phyloP scores from a whole-genome alignment of 768 basidiomycete species.

The Rhizopogon vulgaris region DNA sequence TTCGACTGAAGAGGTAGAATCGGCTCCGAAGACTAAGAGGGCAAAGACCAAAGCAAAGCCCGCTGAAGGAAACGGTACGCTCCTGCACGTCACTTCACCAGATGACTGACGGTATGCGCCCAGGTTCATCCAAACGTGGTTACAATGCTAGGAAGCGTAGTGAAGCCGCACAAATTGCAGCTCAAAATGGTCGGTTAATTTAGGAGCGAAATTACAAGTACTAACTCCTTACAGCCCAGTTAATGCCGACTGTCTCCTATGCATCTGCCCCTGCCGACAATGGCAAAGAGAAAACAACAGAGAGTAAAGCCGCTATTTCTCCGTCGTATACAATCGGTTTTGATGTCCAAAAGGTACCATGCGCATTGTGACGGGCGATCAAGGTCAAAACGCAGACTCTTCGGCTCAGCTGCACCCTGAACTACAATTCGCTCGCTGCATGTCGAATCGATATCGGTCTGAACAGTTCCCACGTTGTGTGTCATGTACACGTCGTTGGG shows the following conservation, averaged over 20 bases:
- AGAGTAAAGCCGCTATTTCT: slow-evolving; percentile 25
- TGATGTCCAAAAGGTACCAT: slow-evolving; percentile 15
- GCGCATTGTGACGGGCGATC: slow-evolving; percentile 27
- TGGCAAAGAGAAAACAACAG: slow-evolving; percentile 39
- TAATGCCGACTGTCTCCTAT: slow-evolving; percentile 41
- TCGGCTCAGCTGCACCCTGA: slow-evolving; percentile 48
- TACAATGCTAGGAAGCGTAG: slow-evolving; percentile 68
- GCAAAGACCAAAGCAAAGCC: slow-evolving; percentile 33
- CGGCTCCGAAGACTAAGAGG: slow-evolving; percentile 42
- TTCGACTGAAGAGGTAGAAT: slow-evolving; percentile 32
- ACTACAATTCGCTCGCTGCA: slow-evolving; percentile 74
- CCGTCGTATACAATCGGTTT: background rate
- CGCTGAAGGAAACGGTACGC: slow-evolving; percentile 28
- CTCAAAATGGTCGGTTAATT: slow-evolving; percentile 49
- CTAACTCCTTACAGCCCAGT: slow-evolving; percentile 32
- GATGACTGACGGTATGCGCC: slow-evolving; percentile 7
- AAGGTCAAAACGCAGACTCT: slow-evolving; percentile 22
- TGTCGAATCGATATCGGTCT: slow-evolving; percentile 71
- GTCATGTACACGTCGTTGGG: slow-evolving; percentile 82
- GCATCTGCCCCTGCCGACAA: slow-evolving; percentile 31
- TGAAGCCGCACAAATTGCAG: slow-evolving; percentile 60
- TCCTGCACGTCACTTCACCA: slow-evolving; percentile 4
- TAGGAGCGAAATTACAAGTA: slow-evolving; percentile 8
- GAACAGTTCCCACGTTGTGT: slow-evolving; percentile 78
- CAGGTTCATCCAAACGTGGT: slow-evolving; percentile 52